Base-by-base conservation (phyloP, 2,329 filamentous ascomycete genomes). In the Beauveria bassiana region DNA sequence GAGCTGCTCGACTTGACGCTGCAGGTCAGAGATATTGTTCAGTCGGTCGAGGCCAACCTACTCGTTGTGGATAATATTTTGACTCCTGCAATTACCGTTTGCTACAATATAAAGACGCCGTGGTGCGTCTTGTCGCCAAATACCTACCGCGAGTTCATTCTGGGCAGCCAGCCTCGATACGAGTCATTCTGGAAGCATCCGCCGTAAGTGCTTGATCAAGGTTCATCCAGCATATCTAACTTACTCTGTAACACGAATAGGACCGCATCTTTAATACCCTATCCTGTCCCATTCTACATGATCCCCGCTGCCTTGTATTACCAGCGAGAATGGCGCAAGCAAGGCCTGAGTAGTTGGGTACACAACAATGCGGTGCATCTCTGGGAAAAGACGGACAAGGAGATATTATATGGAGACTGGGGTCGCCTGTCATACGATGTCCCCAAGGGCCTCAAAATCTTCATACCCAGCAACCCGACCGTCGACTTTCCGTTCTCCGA, bases 401-500 rank as follows among this genome's bases (percentile, higher is more conserved):
- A 42, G 4, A 58, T 58, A 8, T 10, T 12, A 22, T 58, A 58
- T 24, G 28, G 28, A n/a, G 55, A 58, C 46, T 58, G 45, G 55
- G 55, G 55, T 14, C 31, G 55, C 5, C n/a, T 58, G n/a, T 18
- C 20, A n/a, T 58, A 40, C 24, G 46, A 58, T 26, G 28, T 31
- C 3, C 55, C 55, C 16, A 26, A 49, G 20, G 31, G 40, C 12
- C 16, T 58, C 43, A 58, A 50, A 46, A 42, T 50, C 4, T 58
- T 58, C 31, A 5, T 58, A 34, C 54, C 55, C 42, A 58, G 55
- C 55, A 50, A 22, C 55, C 58, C 64, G 0, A 69, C 67, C 9
- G 70, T 67, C 34, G 63, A 62, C 18, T 52, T 69, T 3, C 77
- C 78, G 0, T 56, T 70, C 3, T 76, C 78, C 52, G 70, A 78